Conservation (phyloP, 768 basidiomycete genomes). For the Pholiota conissans region DNA sequence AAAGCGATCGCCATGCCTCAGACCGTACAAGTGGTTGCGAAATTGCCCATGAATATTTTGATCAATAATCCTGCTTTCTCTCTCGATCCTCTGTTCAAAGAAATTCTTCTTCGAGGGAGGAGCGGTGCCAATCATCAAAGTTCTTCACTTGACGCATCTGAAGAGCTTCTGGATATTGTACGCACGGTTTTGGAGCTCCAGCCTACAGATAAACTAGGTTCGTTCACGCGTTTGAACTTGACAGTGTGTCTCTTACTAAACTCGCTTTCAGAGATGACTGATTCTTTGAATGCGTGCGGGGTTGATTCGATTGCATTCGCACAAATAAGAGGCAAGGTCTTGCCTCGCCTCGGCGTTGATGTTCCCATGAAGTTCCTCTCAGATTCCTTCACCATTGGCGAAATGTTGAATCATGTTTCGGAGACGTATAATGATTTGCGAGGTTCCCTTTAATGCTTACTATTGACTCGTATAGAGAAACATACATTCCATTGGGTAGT, state of each 20-base stretch:
- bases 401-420: slow-evolving; percentile 16
- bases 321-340: slow-evolving; percentile 17
- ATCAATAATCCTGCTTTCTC: slow-evolving; percentile 4
- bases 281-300: slow-evolving; percentile 14
- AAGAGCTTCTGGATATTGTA: slow-evolving; percentile 8
- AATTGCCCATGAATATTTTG: slow-evolving; percentile 9
- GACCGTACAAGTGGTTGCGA: slow-evolving; percentile 22
- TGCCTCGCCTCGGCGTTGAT: slow-evolving; percentile 17
- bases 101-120: not conserved
- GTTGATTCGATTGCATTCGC: slow-evolving; percentile 23
- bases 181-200: slow-evolving; percentile 14
- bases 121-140: not conserved
- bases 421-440: not conserved
- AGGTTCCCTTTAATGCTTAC: too few relatives aligned
- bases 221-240: not conserved
- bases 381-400: slow-evolving; percentile 17
- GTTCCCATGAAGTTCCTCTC: slow-evolving; percentile 20
- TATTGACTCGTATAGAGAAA: too few relatives aligned
- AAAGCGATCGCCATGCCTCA: slow-evolving; percentile 10
- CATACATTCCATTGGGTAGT: too few relatives aligned
- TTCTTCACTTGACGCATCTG: not conserved
- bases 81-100: slow-evolving; percentile 11
- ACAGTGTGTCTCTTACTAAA: not conserved
- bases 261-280: slow-evolving; percentile 14
- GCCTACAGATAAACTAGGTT: slow-evolving; percentile 15